phyloP scores from a whole-genome alignment of 2,329 filamentous ascomycete species.

The Capronia americana region DNA sequence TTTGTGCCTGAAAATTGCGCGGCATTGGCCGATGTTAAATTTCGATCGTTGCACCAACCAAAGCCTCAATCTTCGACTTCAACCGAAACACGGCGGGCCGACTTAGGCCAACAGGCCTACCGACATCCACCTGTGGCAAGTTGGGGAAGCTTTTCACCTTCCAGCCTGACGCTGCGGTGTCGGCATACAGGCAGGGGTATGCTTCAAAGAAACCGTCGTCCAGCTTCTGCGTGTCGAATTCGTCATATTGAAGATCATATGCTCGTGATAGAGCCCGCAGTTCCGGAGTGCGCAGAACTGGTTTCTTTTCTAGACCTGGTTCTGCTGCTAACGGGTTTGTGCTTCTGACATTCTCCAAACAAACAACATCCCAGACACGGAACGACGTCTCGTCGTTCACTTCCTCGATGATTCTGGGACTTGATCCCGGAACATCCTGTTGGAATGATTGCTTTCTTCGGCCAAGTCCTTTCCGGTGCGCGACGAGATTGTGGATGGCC shows the following conservation, averaged over 20 bases:
- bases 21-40: neutral
- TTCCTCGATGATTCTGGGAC: neutral
- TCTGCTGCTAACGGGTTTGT: slow-evolving; percentile 3
- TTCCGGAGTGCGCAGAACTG: slow-evolving; percentile 16
- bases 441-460: slow-evolving; percentile 1
- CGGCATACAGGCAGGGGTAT: slow-evolving; percentile 26
- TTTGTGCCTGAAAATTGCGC: neutral
- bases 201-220: slow-evolving; percentile 27
- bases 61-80: slow-evolving; percentile 16
- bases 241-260: slow-evolving; percentile 87
- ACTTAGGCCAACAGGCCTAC: slow-evolving; percentile 13
- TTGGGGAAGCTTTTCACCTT: slow-evolving; percentile 18
- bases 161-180: slow-evolving; percentile 23
- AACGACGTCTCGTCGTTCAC: slow-evolving; percentile 22
- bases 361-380: slow-evolving; percentile 28
- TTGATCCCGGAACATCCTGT: neutral
- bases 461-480: slow-evolving; percentile 17
- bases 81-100: slow-evolving; percentile 16
- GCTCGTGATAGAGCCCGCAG: slow-evolving; percentile 71
- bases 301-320: slow-evolving; percentile 1
- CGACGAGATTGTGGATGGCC: slow-evolving; percentile 30
- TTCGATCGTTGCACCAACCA: slow-evolving; percentile 15
- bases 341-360: slow-evolving; percentile 21
- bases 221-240: slow-evolving; percentile 73
- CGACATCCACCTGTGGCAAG: slow-evolving; percentile 16